phyloP scores from a whole-genome alignment of 352 stramenopile species.

The Aphanomyces euteiches region DNA sequence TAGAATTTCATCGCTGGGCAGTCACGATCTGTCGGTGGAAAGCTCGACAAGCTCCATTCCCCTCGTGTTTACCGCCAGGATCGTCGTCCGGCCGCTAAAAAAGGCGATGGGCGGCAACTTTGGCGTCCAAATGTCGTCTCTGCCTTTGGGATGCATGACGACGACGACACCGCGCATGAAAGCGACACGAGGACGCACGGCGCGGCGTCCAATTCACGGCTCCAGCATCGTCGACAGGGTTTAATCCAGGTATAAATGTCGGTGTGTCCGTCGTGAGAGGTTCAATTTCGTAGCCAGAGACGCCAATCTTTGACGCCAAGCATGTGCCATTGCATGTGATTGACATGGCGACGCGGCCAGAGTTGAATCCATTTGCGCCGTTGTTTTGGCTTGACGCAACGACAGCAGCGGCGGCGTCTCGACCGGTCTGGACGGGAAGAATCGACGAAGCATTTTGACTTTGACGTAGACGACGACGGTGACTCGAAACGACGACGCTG shows the following conservation, averaged over 20 bases:
- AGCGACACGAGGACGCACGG: no score
- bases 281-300: not conserved
- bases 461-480: not conserved
- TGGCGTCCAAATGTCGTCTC: not conserved
- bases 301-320: not conserved
- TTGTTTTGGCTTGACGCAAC: constrained; percentile 27
- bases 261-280: not conserved
- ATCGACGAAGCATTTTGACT: no score
- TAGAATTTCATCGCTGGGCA: no score
- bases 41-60: no score
- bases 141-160: not conserved
- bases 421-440: no score
- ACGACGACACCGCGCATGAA: not conserved
- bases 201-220: no score
- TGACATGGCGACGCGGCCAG: constrained; percentile 14
- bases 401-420: no score
- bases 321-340: constrained; percentile 1
- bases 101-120: not conserved
- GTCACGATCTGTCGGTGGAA: no score
- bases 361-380: not conserved
- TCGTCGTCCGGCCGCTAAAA: no score
- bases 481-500: not conserved
- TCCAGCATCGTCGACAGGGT: not conserved
- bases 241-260: not conserved
- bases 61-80: no score